Conservation (phyloP, 495 filamentous ascomycete genomes). For the Neurospora tetraspora region DNA sequence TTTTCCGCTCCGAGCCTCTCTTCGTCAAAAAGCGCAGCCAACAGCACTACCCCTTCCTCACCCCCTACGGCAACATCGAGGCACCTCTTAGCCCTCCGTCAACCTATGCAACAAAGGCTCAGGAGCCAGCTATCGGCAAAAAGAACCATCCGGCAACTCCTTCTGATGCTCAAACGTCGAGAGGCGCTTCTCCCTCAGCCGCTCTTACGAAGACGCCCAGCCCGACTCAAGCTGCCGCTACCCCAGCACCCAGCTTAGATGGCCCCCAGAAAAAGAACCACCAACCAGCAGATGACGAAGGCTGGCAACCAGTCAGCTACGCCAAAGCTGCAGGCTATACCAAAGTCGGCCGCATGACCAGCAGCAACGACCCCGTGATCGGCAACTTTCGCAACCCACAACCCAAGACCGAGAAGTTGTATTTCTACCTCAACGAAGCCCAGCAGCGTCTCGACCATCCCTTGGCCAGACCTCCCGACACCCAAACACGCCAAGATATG, state of each 20-base stretch:
- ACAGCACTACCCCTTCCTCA: not conserved
- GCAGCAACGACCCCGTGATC: slow-evolving; percentile 5
- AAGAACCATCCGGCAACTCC: not conserved
- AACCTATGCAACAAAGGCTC: not conserved
- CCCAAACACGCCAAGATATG: slow-evolving; percentile 8
- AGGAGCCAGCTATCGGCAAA: not conserved
- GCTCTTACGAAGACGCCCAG: not conserved
- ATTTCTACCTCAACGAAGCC: slow-evolving; percentile 19
- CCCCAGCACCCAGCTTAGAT: not conserved
- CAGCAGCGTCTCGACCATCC: slow-evolving; percentile 26
- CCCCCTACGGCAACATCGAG: not conserved
- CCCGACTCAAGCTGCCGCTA: not conserved
- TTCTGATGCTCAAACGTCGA: not conserved
- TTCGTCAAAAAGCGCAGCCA: not conserved
- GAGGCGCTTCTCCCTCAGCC: not conserved
- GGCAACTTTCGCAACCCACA: slow-evolving; percentile 12
- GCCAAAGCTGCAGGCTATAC: slow-evolving; percentile 8
- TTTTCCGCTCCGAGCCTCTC: slow-evolving; percentile 29
- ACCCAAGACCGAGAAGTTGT: slow-evolving; percentile 3
- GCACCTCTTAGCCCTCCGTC: not conserved
- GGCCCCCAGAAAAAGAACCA: not conserved
- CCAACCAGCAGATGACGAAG: not conserved
- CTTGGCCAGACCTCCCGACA: slow-evolving; percentile 12
- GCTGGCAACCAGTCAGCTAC: not conserved
- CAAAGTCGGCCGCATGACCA: slow-evolving; percentile 4